Base-by-base conservation (phyloP, 352 stramenopile species). In the Blastocystis sp. region DNA sequence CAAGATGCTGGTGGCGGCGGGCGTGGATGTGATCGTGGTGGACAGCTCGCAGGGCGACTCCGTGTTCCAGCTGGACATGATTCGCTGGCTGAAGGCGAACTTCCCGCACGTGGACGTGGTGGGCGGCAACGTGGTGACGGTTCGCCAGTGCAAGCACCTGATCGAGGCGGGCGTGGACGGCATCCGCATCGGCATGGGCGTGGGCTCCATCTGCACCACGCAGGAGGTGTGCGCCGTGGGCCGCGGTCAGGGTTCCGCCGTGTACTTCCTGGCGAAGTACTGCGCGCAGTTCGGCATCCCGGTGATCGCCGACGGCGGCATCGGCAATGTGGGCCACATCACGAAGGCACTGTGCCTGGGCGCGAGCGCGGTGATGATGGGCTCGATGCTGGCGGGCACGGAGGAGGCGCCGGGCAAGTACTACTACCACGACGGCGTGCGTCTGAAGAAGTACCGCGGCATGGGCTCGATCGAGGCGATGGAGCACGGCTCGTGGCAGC, bases 391-490 rank as follows among this genome's bases (percentile, higher is more conserved):
- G 86, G 97, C 97, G 34, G 97, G 97, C 71, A 99, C 96, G 2
- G 97, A 99, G 89, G 97, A 99, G 91, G 94, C 96, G 40, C 97
- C 97, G 2, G 97, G 97, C 41, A 96, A 99, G 90, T 99, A 99
- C 92, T 99, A 98, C 90, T 99, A 98, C 92, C 96, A 99, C 92
- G 96, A 99, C 90, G 97, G 97, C 62, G 96, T 99, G 81, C 95
- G 97, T 79, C 92, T 99, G 45, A 99, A 99, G 92, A 96, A 98
- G 90, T 99, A 99, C 92, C 94, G 97, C 89, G 97, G 97, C 87
- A 99, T 99, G 97, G 97, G 97, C 76, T 98, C 94, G 77, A 94
- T 99, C 40, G 97, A 99, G 91, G 97, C 97, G 65, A 99, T 99
- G 96, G 94, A 92, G 28, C 96, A 98, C 89, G 97, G 97, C 41